A percentile compares a stretch with the other conserved stretches of the same genome.
phyloP scores from a whole-genome alignment of 2,329 filamentous ascomycete genomes.

The Colletotrichum noveboracense region DNA sequence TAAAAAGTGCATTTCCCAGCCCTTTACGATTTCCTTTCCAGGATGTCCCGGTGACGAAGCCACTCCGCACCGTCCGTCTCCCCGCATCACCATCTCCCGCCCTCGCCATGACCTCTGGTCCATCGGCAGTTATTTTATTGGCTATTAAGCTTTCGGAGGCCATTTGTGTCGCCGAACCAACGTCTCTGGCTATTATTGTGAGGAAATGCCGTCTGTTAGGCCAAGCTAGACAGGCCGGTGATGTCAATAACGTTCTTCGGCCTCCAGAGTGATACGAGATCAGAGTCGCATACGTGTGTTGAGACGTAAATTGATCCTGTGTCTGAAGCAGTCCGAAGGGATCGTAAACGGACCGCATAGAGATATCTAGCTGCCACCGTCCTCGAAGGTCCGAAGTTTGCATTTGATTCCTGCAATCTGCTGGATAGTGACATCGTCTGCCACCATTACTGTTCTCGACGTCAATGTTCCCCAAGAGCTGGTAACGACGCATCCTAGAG shows the following conservation, averaged over 20 bases:
- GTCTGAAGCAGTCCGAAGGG: not conserved
- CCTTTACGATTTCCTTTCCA: not conserved
- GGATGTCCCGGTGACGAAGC: not conserved
- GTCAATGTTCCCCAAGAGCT: not conserved
- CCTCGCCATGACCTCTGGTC: not conserved
- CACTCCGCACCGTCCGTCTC: not conserved
- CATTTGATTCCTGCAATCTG: not conserved
- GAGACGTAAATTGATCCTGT: not conserved
- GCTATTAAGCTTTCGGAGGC: not conserved
- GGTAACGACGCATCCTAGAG: not conserved
- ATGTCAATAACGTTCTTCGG: not conserved
- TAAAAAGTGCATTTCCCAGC: not conserved
- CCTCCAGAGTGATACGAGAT: not conserved
- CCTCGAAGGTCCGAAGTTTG: not conserved
- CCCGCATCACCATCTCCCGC: not conserved
- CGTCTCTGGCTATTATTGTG: too few species aligned
- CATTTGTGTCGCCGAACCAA: not conserved
- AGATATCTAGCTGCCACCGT: not conserved
- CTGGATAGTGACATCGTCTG: not conserved
- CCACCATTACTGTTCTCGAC: not conserved
- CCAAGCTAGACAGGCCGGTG: not conserved
- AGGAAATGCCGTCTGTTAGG: not conserved
- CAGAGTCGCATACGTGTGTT: not conserved
- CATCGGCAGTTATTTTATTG: conserved; percentile 8
- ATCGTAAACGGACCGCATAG: not conserved